Evolutionary conservation across 108 stramenopile species (phyloP).

Genomic region (Skeletonema grethae): DNA sequence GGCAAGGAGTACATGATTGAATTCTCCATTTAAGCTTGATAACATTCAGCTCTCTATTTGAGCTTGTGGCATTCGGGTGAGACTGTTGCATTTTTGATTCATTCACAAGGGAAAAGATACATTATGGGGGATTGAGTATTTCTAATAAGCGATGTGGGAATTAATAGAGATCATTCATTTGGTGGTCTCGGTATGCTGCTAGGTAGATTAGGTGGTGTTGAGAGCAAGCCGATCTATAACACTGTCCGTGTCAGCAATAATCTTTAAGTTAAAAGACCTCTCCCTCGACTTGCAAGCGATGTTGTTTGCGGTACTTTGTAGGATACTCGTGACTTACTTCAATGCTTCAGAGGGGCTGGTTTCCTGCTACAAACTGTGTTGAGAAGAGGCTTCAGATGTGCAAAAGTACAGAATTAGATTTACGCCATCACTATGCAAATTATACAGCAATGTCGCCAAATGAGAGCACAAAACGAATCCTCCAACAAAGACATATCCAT

Average conservation of each 20-base stretch:
- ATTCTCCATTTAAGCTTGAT: constrained; percentile 56
- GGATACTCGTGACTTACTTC: too few relatives aligned
- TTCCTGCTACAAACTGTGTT: too few relatives aligned
- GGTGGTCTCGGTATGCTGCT: neutral
- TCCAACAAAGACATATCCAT: neutral
- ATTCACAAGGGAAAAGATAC: neutral
- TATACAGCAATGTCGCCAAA: neutral
- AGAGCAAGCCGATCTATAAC: neutral
- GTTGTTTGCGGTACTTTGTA: neutral
- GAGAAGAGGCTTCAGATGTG: neutral
- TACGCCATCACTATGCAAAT: neutral
- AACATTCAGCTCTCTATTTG: constrained; percentile 25
- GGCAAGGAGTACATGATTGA: constrained; percentile 86
- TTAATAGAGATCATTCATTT: neutral
- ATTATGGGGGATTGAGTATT: neutral
- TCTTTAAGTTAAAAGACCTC: neutral
- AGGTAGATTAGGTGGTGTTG: neutral
- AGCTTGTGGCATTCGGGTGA: neutral
- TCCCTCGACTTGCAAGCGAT: neutral
- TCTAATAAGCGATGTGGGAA: neutral
- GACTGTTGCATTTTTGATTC: neutral
- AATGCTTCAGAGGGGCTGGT: neutral
- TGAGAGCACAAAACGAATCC: neutral
- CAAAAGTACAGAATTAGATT: neutral
- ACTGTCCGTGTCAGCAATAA: too few relatives aligned